Conservation (phyloP, 2,329 filamentous ascomycete genomes). For the Lomentospora prolificans region DNA sequence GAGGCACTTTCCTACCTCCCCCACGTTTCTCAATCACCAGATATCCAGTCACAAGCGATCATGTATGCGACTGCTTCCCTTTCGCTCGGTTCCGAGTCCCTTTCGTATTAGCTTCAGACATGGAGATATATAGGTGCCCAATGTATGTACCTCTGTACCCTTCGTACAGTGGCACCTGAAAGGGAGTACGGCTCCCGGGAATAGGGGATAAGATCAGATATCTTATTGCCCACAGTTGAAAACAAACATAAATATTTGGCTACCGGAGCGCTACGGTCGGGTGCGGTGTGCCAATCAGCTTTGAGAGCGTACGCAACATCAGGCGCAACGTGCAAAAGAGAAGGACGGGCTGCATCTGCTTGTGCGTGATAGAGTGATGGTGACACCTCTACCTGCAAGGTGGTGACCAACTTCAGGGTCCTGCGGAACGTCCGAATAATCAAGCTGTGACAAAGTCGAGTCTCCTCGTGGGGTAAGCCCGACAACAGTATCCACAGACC, state of each 20-base stretch:
- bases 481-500: neutral
- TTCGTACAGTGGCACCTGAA: neutral
- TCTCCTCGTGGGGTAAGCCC: neutral
- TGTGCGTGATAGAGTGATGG: neutral
- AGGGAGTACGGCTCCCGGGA: neutral
- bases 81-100: neutral
- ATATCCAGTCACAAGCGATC: neutral
- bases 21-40: neutral
- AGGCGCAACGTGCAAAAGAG: neutral
- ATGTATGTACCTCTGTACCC: neutral
- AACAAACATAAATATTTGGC: neutral
- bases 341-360: neutral
- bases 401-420: conserved; percentile 5
- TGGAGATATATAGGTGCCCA: neutral
- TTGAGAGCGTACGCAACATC: neutral
- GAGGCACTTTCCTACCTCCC: neutral
- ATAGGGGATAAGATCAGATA: neutral
- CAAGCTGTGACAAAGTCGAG: conserved; percentile 1
- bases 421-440: neutral
- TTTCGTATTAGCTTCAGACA: neutral
- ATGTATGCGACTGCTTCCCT: neutral
- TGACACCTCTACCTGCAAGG: neutral
- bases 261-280: neutral
- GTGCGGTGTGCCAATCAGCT: neutral
- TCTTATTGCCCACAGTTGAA: neutral